Evolutionary conservation across 768 basidiomycete species (phyloP), one percentile per base, ranked within the genome.

Genomic region (Leccinum sublutescens): DNA sequence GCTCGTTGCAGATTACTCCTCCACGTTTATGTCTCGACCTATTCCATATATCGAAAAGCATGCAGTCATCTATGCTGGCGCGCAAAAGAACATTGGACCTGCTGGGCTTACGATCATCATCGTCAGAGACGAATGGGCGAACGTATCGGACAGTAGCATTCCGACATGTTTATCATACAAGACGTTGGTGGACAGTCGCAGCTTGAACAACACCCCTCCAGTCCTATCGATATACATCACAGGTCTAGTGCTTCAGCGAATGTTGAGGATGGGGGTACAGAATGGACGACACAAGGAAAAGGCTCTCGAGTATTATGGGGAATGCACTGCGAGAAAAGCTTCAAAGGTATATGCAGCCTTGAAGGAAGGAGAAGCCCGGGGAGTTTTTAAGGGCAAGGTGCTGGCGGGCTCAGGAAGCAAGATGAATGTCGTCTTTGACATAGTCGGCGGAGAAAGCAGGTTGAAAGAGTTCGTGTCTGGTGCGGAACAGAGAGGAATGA

Each of bases 61-160:
- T 73, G 95, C 94, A 4, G 80, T 98, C 69, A 89, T 99, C 67
- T 98, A 88, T 71, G 97, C 95, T 7, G 97, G 97, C 50, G 97
- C 91, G 23, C 97, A 99, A 77, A 99, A 99, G 80, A 99, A 99
- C 74, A 78, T 98, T 53, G 95, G 96, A 8, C 97, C 97, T 2
- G 88, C 97, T 0, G 97, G 97, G 1, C 78, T 97, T 23, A 94
- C 93, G 14, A 84, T 99, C 73, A 78, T 95, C 66, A 97, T 99
- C 76, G 92, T 98, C 21, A 85, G 92, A n/a, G 85, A 96, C 59
- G 95, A 97, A 76, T 89, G 95, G 71, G 79, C 98, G 68, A 58
- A 65, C 50, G 61, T 72, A 7, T 31, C 58, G 43, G 93, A 95
- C 69, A 93, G 91, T 70, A 88, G 87, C 14, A 86, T 95, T 15